phyloP scores from a whole-genome alignment of 768 basidiomycete genomes.

The Kwoniella dendrophila region DNA sequence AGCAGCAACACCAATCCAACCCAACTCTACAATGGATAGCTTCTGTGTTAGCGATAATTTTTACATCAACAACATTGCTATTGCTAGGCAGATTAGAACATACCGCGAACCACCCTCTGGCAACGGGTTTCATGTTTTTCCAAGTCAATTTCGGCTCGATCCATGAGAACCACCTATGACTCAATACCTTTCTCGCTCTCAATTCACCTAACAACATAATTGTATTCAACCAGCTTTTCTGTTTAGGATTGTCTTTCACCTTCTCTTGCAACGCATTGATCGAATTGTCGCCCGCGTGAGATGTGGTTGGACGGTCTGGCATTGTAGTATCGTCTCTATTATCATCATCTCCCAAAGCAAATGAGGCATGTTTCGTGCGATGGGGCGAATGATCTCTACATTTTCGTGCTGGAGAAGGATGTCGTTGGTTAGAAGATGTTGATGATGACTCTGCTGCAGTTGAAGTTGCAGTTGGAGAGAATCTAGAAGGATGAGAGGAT shows the following conservation, averaged over 20 bases:
- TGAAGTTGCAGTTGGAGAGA: background rate
- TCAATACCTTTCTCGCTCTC: conserved; percentile 19
- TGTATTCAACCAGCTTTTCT: conserved; percentile 8
- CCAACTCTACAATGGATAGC: conserved; percentile 39
- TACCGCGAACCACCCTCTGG: conserved; percentile 46
- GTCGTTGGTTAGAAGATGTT: background rate
- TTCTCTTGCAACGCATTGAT: conserved; percentile 2
- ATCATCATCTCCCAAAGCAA: conserved; percentile 9
- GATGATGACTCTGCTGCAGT: conserved; percentile 2
- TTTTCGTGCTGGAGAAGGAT: background rate
- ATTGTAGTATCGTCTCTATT: background rate
- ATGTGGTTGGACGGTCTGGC: background rate
- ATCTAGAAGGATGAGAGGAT: background rate
- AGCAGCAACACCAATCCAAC: conserved; percentile 47
- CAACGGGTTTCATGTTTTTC: conserved; percentile 46
- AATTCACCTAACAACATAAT: conserved; percentile 2
- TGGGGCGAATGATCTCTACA: background rate
- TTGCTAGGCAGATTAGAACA: conserved; percentile 4
- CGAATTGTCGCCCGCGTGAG: background rate
- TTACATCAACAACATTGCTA: background rate
- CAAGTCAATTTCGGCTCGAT: conserved; percentile 40
- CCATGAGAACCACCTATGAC: conserved; percentile 44
- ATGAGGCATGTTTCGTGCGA: conserved; percentile 15
- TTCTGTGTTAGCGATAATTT: background rate
- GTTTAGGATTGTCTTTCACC: background rate